Evolutionary conservation across 495 filamentous ascomycete species (phyloP).

Genomic region (Hypoxylon fuscum): DNA sequence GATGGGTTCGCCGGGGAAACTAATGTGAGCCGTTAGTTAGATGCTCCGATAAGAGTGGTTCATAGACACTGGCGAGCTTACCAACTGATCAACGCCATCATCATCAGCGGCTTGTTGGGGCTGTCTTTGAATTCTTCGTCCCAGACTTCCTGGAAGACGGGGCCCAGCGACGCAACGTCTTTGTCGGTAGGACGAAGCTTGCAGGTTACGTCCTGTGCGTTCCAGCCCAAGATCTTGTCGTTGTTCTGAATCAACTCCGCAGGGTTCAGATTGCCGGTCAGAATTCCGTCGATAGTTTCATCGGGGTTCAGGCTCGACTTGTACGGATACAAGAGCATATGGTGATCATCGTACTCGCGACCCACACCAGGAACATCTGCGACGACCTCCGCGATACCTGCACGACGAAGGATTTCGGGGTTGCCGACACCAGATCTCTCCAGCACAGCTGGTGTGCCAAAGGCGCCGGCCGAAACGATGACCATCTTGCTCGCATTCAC

Average conservation of each 20-base stretch:
- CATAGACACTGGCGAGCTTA: conserved; percentile 19
- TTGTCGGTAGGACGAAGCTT: conserved; percentile 47
- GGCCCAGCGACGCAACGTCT: conserved; percentile 43
- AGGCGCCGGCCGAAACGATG: neutral
- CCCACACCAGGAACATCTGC: conserved; percentile 55
- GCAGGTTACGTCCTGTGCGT: conserved; percentile 45
- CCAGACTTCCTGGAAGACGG: conserved; percentile 44
- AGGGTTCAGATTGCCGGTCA: conserved; percentile 37
- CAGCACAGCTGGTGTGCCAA: neutral
- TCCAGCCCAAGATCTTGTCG: conserved; percentile 44
- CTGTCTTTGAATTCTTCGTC: conserved; percentile 45
- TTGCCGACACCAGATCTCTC: conserved; percentile 61
- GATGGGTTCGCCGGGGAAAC: conserved; percentile 42
- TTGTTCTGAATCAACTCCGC: conserved; percentile 37
- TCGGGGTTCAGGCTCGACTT: conserved; percentile 17
- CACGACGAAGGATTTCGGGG: conserved; percentile 35
- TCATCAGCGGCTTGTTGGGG: conserved; percentile 44
- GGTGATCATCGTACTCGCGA: conserved; percentile 48
- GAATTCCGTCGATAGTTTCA: conserved; percentile 35
- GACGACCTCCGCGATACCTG: conserved; percentile 13
- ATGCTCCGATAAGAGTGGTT: too few relatives aligned
- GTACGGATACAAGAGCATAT: conserved; percentile 40
- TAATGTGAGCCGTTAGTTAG: neutral
- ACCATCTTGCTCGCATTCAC: conserved; percentile 1
- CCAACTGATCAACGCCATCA: conserved; percentile 31